Evolutionary conservation across 345 rosid genomes (phyloP).

Genomic region (Aurinia saxatilis): DNA sequence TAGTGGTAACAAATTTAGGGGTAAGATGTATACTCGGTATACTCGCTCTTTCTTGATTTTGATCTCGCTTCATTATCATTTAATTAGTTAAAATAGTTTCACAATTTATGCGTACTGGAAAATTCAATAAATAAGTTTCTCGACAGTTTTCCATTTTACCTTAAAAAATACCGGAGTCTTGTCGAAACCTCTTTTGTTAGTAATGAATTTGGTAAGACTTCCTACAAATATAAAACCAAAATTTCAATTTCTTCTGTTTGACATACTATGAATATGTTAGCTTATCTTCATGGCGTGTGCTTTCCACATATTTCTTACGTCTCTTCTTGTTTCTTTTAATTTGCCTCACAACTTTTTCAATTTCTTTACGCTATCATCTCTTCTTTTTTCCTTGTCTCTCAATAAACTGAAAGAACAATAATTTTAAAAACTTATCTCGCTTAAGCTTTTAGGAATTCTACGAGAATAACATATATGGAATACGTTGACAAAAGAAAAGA

Average conservation of each 20-base stretch:
- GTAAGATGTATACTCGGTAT: no score
- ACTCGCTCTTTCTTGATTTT: no score
- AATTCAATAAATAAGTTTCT: no score
- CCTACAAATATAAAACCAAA: neutral
- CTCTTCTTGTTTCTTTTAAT: constrained; percentile 7
- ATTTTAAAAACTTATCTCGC: neutral
- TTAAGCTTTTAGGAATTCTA: neutral
- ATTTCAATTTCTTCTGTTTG: neutral
- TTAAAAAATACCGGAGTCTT: no score
- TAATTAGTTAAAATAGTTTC: no score
- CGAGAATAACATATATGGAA: constrained; percentile 2
- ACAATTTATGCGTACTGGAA: no score
- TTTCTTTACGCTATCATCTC: constrained; percentile 13
- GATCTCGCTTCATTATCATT: no score
- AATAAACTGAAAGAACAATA: neutral
- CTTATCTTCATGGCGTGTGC: constrained; percentile 18
- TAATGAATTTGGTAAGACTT: neutral
- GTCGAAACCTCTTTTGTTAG: no score
- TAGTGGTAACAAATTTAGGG: no score
- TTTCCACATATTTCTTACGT: constrained; percentile 18
- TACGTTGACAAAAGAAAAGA: constrained; percentile 8
- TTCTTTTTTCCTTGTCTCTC: neutral
- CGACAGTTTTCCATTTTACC: no score
- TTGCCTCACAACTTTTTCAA: neutral
- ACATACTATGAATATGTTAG: constrained; percentile 3